Conservation (phyloP, 2,329 filamentous ascomycete genomes). For the Aspergillus sp. region DNA sequence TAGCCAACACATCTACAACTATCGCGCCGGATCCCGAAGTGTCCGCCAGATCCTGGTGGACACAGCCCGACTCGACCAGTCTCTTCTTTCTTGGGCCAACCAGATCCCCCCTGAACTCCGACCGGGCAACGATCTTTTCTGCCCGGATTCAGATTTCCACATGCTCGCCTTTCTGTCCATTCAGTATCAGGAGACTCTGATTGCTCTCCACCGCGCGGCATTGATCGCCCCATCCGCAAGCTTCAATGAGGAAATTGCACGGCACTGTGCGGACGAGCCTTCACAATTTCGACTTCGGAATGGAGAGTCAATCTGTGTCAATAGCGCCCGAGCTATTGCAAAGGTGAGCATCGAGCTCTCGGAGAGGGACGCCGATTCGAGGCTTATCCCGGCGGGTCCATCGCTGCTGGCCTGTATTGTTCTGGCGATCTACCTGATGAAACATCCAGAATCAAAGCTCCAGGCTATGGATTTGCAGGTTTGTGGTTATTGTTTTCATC, state of each 20-base stretch:
- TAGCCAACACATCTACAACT: conserved; percentile 15
- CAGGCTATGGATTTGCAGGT: conserved; percentile 12
- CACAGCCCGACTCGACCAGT: conserved; percentile 12
- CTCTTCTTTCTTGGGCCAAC: conserved; percentile 11
- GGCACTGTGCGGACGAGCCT: conserved; percentile 9
- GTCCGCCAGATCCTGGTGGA: conserved; percentile 14
- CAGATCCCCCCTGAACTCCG: conserved; percentile 7
- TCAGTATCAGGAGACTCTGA: conserved; percentile 13
- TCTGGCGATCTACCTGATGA: conserved; percentile 14
- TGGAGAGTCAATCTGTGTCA: conserved; percentile 14
- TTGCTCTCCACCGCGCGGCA: conserved; percentile 14
- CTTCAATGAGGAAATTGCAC: conserved; percentile 11
- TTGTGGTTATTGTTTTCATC: neutral
- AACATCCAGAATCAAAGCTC: conserved; percentile 7
- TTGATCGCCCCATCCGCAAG: conserved; percentile 11
- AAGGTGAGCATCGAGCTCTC: conserved; percentile 15
- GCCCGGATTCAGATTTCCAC: conserved; percentile 7
- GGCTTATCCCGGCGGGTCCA: conserved; percentile 4
- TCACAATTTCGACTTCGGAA: conserved; percentile 8
- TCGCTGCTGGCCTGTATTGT: conserved; percentile 12
- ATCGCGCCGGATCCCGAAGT: neutral
- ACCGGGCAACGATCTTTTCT: conserved; percentile 13
- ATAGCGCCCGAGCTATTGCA: conserved; percentile 15
- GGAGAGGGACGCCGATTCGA: conserved; percentile 4
- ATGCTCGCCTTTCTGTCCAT: conserved; percentile 11